Base-by-base conservation (phyloP, 129 eudicot genomes). In the Calendula officinalis region DNA sequence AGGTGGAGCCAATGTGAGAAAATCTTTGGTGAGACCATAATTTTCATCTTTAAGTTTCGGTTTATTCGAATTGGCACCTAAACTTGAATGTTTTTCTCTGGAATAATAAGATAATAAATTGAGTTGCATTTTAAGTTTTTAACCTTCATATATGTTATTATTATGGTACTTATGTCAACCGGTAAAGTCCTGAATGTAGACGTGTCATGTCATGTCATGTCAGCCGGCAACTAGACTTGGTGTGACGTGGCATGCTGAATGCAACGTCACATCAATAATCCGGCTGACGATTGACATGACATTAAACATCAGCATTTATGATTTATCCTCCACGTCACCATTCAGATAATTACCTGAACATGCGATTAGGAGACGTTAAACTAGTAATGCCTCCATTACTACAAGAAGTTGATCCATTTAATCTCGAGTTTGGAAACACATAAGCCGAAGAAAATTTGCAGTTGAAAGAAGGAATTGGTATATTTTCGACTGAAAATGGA, bases 1-100 rank as follows among this genome's bases (percentile, higher is more conserved):
- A 4, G 97, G 86, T 55, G 86, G 95, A 6, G 81, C 97, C 68
- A 89, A 62, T 61, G 84, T 73, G 78, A 89, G 90, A 71, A 85
- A 83, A 54, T 86, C 90, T 78, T 85, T 85, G 30, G 72, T 58
- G n/a, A 77, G 68, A 67, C 48, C 54, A 14, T 9, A 68, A 51
- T 80, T 74, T 55, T 82, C 83, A 7, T 45, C 49, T 3, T 58
- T 59, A 38, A 57, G 36, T 4, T 65, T 75, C 1, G 14, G 64
- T 54, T 56, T 68, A 58, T 78, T 80, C 7, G 71, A 38, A 22
- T 22, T 22, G 30, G 30, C 2, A 22, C 30, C 30, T 22, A 22
- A 22, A 2, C 30, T 22, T 33, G 74, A 76, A 73, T 77, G 70
- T 30, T 59, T 52, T 56, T 89, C 94, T 76, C 94, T 89, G 76